Evolutionary conservation across 306 rosid genomes (phyloP).

Genomic region (Abrus precatorius): DNA sequence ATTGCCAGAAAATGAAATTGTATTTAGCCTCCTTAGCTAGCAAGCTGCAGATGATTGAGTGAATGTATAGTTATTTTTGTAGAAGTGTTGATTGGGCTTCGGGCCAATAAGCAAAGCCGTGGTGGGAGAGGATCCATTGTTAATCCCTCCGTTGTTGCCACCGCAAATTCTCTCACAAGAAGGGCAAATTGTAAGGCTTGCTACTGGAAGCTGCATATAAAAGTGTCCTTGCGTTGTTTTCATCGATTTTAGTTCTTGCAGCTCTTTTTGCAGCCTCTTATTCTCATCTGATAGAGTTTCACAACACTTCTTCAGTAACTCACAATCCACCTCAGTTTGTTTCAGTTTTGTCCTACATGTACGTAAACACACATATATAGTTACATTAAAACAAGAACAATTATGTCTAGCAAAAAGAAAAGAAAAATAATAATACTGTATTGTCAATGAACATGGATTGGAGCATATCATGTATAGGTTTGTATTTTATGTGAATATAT

Average conservation of each 20-base stretch:
- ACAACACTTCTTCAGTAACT: slow-evolving; percentile 72
- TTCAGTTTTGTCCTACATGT: slow-evolving; percentile 83
- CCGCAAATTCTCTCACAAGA: slow-evolving; percentile 70
- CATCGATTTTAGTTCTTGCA: slow-evolving; percentile 75
- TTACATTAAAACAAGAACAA: neutral
- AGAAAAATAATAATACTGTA: no score
- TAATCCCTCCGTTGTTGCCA: slow-evolving; percentile 28
- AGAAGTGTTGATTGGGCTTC: slow-evolving; percentile 56
- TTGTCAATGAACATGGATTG: neutral
- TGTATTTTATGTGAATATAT: neutral
- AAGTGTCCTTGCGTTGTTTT: slow-evolving; percentile 52
- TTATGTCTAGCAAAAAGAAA: neutral
- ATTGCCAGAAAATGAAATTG: neutral
- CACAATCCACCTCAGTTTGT: slow-evolving; percentile 84
- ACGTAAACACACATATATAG: neutral
- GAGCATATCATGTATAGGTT: neutral
- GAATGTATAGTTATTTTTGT: slow-evolving; percentile 49
- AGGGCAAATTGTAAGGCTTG: slow-evolving; percentile 76
- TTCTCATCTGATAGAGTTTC: slow-evolving; percentile 79
- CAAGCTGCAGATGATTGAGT: slow-evolving; percentile 72
- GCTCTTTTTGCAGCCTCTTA: slow-evolving; percentile 71
- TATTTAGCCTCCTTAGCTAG: slow-evolving; percentile 43
- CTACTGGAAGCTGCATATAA: slow-evolving; percentile 69
- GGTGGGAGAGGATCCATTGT: slow-evolving; percentile 46
- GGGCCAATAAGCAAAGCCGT: slow-evolving; percentile 42